Evolutionary conservation across 2,329 filamentous ascomycete genomes (phyloP).

Genomic region (Didymellaceae sp.): DNA sequence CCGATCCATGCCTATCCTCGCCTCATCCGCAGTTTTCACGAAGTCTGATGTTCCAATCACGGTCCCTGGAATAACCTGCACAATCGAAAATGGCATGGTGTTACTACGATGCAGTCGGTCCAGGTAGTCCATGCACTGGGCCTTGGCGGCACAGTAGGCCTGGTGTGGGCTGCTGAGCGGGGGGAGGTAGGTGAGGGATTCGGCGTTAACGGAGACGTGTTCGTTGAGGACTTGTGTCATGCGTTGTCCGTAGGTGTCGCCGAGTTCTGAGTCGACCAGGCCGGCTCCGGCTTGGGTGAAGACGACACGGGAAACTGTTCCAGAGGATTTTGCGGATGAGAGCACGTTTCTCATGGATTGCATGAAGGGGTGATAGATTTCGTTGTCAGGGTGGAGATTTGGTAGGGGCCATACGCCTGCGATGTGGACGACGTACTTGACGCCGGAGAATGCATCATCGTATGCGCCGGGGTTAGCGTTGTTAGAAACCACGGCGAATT

Average conservation of each 20-base stretch:
- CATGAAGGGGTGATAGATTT: constrained; percentile 44
- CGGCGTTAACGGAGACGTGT: constrained; percentile 28
- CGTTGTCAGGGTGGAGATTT: constrained; percentile 41
- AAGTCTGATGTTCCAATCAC: constrained; percentile 45
- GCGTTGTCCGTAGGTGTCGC: constrained; percentile 36
- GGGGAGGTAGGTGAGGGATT: constrained; percentile 31
- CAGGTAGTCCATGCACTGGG: constrained; percentile 43
- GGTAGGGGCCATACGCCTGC: constrained; percentile 45
- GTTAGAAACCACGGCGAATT: constrained; percentile 38
- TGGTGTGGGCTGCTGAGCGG: constrained; percentile 41
- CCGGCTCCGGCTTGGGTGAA: constrained; percentile 46
- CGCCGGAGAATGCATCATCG: constrained; percentile 34
- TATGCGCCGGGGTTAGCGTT: constrained; percentile 38
- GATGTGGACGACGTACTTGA: constrained; percentile 38
- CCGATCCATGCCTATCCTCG: constrained; percentile 36
- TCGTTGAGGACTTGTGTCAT: constrained; percentile 38
- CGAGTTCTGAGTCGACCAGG: constrained; percentile 41
- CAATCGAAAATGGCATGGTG: constrained; percentile 35
- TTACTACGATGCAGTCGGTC: constrained; percentile 18
- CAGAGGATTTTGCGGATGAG: constrained; percentile 31
- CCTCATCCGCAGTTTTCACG: constrained; percentile 25
- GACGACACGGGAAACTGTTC: constrained; percentile 36
- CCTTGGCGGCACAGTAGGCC: constrained; percentile 44
- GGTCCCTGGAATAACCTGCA: constrained; percentile 44
- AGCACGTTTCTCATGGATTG: constrained; percentile 41